These are phyloP conservation scores for Chrysanthemum lavandulifolium DNA, from an alignment of 129 eudicot genomes.

Conservation along the genomic window DNA sequence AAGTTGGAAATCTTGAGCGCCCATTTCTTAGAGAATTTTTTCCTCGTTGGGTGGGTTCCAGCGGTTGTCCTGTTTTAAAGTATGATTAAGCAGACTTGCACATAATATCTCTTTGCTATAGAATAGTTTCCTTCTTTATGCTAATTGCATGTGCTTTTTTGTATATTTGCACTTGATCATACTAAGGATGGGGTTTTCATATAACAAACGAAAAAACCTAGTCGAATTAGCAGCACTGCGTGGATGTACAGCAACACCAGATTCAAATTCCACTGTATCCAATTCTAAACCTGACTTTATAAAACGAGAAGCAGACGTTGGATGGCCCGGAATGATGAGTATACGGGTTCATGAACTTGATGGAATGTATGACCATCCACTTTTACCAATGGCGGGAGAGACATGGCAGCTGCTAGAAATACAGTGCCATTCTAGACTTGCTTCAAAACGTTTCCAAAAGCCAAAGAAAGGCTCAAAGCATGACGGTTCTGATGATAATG, in stretches of 20 bases:
- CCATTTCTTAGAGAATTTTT: constrained; percentile 96
- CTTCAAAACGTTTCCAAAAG: constrained; percentile 85
- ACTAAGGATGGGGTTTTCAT: constrained; percentile 90
- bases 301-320: constrained; percentile 71
- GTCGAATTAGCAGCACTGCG: constrained; percentile 82
- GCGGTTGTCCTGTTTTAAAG: constrained; percentile 96
- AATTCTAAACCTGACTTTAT: constrained; percentile 55
- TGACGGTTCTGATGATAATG: constrained; percentile 96
- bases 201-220: constrained; percentile 85
- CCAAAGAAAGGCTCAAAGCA: constrained; percentile 73
- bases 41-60: constrained; percentile 91
- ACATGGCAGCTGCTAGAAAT: constrained; percentile 94
- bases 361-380: constrained; percentile 99
- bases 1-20: constrained; percentile 97
- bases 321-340: constrained; percentile 99
- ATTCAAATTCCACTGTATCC: constrained; percentile 33
- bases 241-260: constrained; percentile 78
- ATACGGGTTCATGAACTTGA: constrained; percentile 95
- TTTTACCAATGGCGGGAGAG: constrained; percentile 96
- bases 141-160: constrained; percentile 28
- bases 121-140: constrained; percentile 14
- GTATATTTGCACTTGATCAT: constrained; percentile 17
- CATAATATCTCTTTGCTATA: neutral
- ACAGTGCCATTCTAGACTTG: constrained; percentile 94
- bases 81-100: constrained; percentile 28